Evolutionary conservation across 1,284 basidiomycete genomes (phyloP).

Genomic region (Sporisorium sorghi): DNA sequence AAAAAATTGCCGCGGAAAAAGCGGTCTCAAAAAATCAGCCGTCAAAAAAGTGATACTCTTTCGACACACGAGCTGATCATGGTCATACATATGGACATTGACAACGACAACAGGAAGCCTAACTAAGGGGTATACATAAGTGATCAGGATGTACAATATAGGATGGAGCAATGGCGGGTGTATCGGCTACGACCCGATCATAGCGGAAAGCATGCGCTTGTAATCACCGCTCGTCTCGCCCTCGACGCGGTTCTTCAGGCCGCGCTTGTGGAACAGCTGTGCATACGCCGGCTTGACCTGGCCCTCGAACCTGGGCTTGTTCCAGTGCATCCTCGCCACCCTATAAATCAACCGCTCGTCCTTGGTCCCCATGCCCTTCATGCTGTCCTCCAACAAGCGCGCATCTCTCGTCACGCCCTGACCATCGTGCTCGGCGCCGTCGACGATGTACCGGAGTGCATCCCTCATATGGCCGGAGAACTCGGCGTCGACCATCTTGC

Average conservation of each 20-base stretch:
- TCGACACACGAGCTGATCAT: neutral
- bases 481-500: conserved; percentile 60
- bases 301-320: conserved; percentile 56
- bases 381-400: conserved; percentile 61
- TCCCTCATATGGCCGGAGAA: conserved; percentile 67
- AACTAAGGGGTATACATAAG: conserved; percentile 23
- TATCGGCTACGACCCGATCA: conserved; percentile 51
- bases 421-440: conserved; percentile 64
- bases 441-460: conserved; percentile 63
- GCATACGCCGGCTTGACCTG: conserved; percentile 66
- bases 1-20: conserved; percentile 10
- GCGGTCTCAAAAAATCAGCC: neutral
- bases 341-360: conserved; percentile 59
- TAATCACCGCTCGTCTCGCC: conserved; percentile 64
- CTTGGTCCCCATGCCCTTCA: conserved; percentile 67
- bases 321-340: conserved; percentile 64
- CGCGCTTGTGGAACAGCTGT: conserved; percentile 61
- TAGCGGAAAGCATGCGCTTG: conserved; percentile 54
- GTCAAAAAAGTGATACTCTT: neutral
- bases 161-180: neutral
- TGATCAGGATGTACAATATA: neutral
- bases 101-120: neutral
- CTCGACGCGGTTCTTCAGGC: conserved; percentile 57
- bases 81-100: conserved; percentile 4
- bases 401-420: conserved; percentile 65